phyloP scores from a whole-genome alignment of 768 basidiomycete species.

The Cyathus striatus region DNA sequence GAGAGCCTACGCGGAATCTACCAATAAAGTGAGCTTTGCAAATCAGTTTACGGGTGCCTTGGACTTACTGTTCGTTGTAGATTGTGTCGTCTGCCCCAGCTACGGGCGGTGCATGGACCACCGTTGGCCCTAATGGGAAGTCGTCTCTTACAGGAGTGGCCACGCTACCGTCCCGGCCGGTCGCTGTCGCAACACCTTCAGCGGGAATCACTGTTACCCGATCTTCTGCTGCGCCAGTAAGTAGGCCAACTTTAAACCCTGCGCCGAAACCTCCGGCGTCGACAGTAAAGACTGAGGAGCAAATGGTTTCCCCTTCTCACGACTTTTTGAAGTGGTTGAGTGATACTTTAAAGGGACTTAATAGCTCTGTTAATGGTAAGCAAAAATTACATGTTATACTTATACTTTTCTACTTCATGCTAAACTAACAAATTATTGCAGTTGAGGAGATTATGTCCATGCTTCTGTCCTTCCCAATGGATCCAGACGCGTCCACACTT shows the following conservation, averaged over 20 bases:
- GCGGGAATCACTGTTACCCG: conserved; percentile 27
- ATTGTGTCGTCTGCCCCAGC: conserved; percentile 17
- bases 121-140: conserved; percentile 80
- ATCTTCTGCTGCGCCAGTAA: conserved; percentile 27
- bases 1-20: conserved; percentile 76
- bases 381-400: conserved; percentile 1
- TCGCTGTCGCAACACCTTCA: conserved; percentile 8
- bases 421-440: conserved; percentile 21
- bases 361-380: conserved; percentile 68
- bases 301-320: conserved; percentile 64
- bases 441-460: conserved; percentile 97
- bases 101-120: conserved; percentile 70
- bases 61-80: conserved; percentile 18
- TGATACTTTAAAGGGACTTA: conserved; percentile 76
- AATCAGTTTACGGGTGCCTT: conserved; percentile 5
- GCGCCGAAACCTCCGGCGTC: conserved; percentile 21
- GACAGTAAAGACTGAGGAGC: conserved; percentile 50
- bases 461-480: conserved; percentile 90
- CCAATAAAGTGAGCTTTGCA: conserved; percentile 53
- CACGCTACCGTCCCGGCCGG: conserved; percentile 10
- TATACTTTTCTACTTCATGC: background rate
- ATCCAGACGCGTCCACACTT: conserved; percentile 73
- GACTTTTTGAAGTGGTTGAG: conserved; percentile 93
- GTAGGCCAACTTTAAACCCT: too few species aligned
- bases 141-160: conserved; percentile 28